Evolutionary conservation across 2,329 filamentous ascomycete species (phyloP), one percentile per base, ranked within the genome.

Genomic region (Claviceps digitariae): DNA sequence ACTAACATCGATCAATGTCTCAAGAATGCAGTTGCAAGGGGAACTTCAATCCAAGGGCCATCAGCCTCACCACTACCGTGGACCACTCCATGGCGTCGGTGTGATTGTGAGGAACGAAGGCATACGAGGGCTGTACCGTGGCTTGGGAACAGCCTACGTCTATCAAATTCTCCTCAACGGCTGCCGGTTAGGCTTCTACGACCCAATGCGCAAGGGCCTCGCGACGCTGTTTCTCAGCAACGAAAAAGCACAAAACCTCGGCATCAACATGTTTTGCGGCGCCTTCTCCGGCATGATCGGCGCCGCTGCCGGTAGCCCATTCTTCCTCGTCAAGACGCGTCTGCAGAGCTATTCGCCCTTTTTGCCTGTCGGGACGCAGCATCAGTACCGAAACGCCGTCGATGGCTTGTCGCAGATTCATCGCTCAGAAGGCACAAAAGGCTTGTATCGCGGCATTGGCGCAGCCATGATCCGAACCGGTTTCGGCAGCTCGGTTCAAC

Each of bases 161-260:
- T 98, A 98, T 73, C 93, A 98, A 73, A 82, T 97, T 64, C 81
- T 95, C 51, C 83, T 98, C 63, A 98, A 98, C 69, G 93, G 93
- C 63, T 98, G 90, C 71, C 88, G 93, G 53, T 76, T 98, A 53
- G 90, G 93, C 57, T 96, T 98, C 76, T 98, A 98, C 76, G 93
- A 98, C 67, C 93, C 93, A 5, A 81, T 97, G 71, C 88, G 93
- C 65, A 77, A 81, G 49, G 76, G 74, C 23, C 66, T 95, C 46
- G 84, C 89, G 1, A 75, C 73, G 6, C 72, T 87, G 50, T 68
- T 95, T 54, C 86, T 88, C 70, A 76, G 79, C 56, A 85, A 94
- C 66, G 67, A 79, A 34, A 76, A 77, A n/a, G 78, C 84, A 29
- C 93, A 98, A 69, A 91, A 83, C 60, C 78, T 97, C 54, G 86